phyloP scores from a whole-genome alignment of 768 basidiomycete genomes.

The Termitomyces sp. region DNA sequence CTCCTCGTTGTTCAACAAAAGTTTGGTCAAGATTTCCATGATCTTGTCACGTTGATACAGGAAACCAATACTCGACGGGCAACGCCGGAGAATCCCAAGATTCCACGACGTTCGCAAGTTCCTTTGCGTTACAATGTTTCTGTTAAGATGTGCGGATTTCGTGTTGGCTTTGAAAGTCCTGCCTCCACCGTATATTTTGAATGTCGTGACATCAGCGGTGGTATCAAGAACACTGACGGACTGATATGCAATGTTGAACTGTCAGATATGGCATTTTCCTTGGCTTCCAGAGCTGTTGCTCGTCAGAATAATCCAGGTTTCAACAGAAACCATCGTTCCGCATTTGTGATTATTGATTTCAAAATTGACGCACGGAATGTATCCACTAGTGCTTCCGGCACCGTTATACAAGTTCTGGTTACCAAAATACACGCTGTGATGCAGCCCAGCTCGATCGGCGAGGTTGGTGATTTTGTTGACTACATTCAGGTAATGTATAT shows the following conservation, averaged over 20 bases:
- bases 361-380: conserved; percentile 33
- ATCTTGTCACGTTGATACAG: conserved; percentile 62
- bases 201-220: conserved; percentile 68
- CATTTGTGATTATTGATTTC: conserved; percentile 82
- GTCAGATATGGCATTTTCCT: conserved; percentile 76
- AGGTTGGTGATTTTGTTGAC: conserved; percentile 86
- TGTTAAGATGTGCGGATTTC: conserved; percentile 74
- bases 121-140: conserved; percentile 41
- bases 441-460: conserved; percentile 90
- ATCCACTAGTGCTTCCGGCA: conserved; percentile 16
- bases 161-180: conserved; percentile 69
- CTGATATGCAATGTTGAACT: conserved; percentile 65
- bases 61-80: conserved; percentile 40
- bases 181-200: conserved; percentile 72
- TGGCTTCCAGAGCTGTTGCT: conserved; percentile 54
- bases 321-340: conserved; percentile 61
- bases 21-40: conserved; percentile 86
- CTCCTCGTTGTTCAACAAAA: conserved; percentile 81
- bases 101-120: conserved; percentile 1
- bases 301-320: conserved; percentile 33
- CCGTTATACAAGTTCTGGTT: conserved; percentile 48
- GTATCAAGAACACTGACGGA: conserved; percentile 39
- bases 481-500: conserved; percentile 58
- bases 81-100: conserved; percentile 14
- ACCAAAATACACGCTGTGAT: conserved; percentile 87